These are phyloP conservation scores for Coelastrella sp. DNA, from an alignment of 139 green algal genomes.

Conservation along the genomic window DNA sequence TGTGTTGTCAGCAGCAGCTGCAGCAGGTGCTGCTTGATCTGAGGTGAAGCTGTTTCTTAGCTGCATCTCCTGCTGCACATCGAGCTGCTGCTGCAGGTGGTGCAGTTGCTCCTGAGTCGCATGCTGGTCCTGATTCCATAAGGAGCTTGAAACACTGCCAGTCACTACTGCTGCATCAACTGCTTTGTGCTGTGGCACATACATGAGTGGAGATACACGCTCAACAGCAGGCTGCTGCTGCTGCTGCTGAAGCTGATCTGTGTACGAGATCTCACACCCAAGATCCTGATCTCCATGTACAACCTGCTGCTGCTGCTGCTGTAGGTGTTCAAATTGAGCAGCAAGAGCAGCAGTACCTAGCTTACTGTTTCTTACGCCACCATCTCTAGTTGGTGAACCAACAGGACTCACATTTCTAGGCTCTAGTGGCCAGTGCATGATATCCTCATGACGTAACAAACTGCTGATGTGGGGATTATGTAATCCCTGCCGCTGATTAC, in stretches of 20 bases:
- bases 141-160: background rate
- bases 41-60: no score
- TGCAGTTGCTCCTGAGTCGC: conserved; percentile 1
- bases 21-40: no score
- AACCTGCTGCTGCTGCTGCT: background rate
- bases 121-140: conserved; percentile 30
- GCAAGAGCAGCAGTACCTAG: background rate
- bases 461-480: background rate
- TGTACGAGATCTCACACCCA: background rate
- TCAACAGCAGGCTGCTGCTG: background rate
- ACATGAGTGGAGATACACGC: conserved; percentile 5
- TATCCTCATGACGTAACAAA: background rate
- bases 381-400: no score
- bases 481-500: background rate
- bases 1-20: background rate
- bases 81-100: background rate
- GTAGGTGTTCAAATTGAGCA: background rate
- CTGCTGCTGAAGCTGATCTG: conserved; percentile 24
- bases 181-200: conserved; percentile 13
- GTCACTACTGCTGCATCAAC: background rate
- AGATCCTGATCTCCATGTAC: no score
- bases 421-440: conserved; percentile 3
- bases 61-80: background rate
- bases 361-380: no score
- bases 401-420: background rate